Evolutionary conservation across 2,329 filamentous ascomycete genomes (phyloP), one percentile per base, ranked within the genome.

Genomic region (Didymella lethalis): DNA sequence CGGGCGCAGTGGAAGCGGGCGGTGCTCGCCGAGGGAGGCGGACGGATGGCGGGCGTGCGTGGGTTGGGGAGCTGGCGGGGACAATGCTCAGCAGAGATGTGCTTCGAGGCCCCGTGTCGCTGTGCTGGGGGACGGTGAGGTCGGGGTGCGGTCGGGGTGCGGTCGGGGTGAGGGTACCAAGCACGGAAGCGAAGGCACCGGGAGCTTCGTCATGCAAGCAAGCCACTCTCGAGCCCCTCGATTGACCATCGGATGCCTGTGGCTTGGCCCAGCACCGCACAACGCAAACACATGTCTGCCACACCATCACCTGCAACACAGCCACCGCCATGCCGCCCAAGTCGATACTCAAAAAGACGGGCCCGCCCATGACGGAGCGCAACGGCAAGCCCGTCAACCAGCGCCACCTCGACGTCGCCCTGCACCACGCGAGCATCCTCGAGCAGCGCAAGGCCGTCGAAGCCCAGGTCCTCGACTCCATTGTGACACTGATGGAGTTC

Each of bases 391-490:
- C 67, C 56, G 71, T 68, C 69, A 79, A 71, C 59, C 70, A 75
- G 58, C 75, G 77, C 66, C 79, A 82, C 67, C 77, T 80, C n/a
- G 85, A 89, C 59, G 84, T 92, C 55, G 94, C 93, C 48, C 80
- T 95, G 59, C 86, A 92, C 70, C 93, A 97, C 81, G 94, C 94
- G 41, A 85, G 85, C 66, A 86, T 92, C 54, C 88, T 97, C 50
- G 90, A 97, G 77, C 84, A 91, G 67, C 91, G 90, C 71, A 96
- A 94, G 76, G 86, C 90, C 48, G 84, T 91, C 64, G 90, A 97
- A 78, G 80, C 85, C 38, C 79, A 88, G 63, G 94, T 97, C 64
- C 83, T 93, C 55, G 83, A 88, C 64, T 83, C 84, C 69, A 86
- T 94, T 61, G 85, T 96, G 67, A 80, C 85, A 14, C 88, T 97